A percentile compares a stretch with the other conserved stretches of the same genome.
These are phyloP conservation scores for Porpolomopsis calyptriformis DNA, from an alignment of 768 basidiomycete genomes.

Conservation along the genomic window DNA sequence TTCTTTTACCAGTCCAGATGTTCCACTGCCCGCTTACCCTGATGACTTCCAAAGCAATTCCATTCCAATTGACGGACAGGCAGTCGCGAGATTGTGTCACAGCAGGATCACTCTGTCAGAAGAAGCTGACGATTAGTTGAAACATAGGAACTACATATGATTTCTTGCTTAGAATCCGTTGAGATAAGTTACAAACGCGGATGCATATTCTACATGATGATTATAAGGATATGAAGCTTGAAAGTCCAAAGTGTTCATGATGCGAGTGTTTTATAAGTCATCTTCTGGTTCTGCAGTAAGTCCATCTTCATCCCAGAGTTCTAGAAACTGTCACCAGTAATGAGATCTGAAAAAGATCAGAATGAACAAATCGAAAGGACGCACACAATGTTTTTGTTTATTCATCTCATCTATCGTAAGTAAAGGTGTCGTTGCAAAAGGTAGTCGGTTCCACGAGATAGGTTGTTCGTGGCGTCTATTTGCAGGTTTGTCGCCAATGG, in stretches of 20 bases:
- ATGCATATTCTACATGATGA: neutral
- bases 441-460: constrained; percentile 65
- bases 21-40: constrained; percentile 63
- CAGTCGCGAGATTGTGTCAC: constrained; percentile 50
- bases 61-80: constrained; percentile 71
- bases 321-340: constrained; percentile 45
- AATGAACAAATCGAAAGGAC: constrained; percentile 15
- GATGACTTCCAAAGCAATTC: constrained; percentile 82
- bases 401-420: constrained; percentile 51
- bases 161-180: neutral
- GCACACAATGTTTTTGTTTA: constrained; percentile 54
- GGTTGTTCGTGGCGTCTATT: constrained; percentile 48
- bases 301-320: constrained; percentile 77
- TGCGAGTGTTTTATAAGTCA: constrained; percentile 15
- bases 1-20: constrained; percentile 61
- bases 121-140: constrained; percentile 50
- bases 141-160: too few relatives aligned
- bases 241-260: neutral
- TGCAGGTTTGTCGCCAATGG: constrained; percentile 76
- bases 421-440: constrained; percentile 52
- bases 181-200: neutral
- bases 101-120: constrained; percentile 46
- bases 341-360: neutral
- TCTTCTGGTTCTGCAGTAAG: constrained; percentile 56
- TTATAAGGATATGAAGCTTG: neutral